Evolutionary conservation across 1,284 basidiomycete species (phyloP), one percentile per base, ranked within the genome.

Genomic region (Cryptococcus sp.): DNA sequence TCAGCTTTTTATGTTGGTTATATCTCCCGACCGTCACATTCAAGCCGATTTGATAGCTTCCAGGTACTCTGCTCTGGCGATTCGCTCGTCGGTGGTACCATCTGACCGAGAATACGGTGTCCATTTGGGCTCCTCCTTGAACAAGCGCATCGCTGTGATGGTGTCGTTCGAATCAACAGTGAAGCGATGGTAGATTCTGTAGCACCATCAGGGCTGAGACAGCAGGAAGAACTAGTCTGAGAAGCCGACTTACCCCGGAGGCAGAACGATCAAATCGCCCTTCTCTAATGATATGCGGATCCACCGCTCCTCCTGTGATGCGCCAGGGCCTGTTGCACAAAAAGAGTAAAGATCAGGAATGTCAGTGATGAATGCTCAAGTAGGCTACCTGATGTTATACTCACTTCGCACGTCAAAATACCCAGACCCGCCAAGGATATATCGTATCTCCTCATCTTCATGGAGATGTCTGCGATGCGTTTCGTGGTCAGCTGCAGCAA

Each of bases 81-180:
- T 79, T 66, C 89, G 88, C 13, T 53, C 63, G 49, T 93, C 91
- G 0, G 88, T 77, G 7, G 62, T 87, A 23, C 80, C 82, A 1
- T 72, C 61, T 49, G 82, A 80, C 11, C 90, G 84, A 70, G 88
- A 87, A 76, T 89, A 80, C 0, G 90, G 88, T 0, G 84, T 82
- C 91, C 90, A 93, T 74, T 90, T 91, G 6, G 90, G 91, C 72
- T 91, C 90, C 62, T 93, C 90, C 88, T 92, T 75, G 85, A 92
- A 93, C 50, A 93, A 78, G 4, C 90, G 82, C 77, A 91, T 81
- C 1, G 88, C 87, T 59, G 86, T 85, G 73, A 91, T 86, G 45
- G 78, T 79, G 72, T 92, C 84, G 53, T 76, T 77, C 62, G 84
- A 82, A 71, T 91, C 89, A 22, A 92, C 84, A 0, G 88, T 91